Percentiles rank a stretch among this genome's conserved stretches.
phyloP scores from a whole-genome alignment of 306 rosid genomes.

The Arachis hypogaea region DNA sequence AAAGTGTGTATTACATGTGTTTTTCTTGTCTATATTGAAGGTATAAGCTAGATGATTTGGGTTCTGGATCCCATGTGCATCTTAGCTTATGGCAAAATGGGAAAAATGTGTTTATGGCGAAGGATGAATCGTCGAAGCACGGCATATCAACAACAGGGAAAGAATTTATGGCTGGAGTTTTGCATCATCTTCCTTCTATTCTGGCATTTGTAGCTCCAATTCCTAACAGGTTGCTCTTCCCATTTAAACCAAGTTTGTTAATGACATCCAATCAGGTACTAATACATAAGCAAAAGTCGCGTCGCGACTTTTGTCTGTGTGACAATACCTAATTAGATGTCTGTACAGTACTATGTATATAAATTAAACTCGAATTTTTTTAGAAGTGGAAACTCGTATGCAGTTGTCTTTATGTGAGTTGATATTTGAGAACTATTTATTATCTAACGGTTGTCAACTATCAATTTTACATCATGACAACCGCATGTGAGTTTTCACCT shows the following conservation, averaged over 20 bases:
- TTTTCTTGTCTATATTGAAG: slow-evolving; percentile 50
- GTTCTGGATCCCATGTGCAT: slow-evolving; percentile 94
- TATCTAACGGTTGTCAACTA: too few species aligned
- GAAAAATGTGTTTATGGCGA: slow-evolving; percentile 75
- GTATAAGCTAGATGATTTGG: slow-evolving; percentile 74
- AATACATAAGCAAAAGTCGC: too few species aligned
- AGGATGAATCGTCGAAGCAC: slow-evolving; percentile 58
- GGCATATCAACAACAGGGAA: slow-evolving; percentile 81
- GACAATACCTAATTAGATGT: too few species aligned
- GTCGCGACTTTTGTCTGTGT: too few species aligned
- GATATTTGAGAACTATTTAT: too few species aligned
- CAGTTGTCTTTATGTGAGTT: too few species aligned
- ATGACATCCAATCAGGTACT: too few species aligned
- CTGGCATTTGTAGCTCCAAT: slow-evolving; percentile 81
- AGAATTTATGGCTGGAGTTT: slow-evolving; percentile 94
- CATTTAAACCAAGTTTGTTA: not conserved
- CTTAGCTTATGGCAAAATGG: slow-evolving; percentile 82
- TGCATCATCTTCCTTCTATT: slow-evolving; percentile 72
- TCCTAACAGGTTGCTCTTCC: slow-evolving; percentile 78
- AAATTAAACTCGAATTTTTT: too few species aligned
- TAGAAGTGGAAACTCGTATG: too few species aligned
- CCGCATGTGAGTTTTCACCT: too few species aligned
- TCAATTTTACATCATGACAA: too few species aligned
- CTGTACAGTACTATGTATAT: too few species aligned
- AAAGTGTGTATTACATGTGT: slow-evolving; percentile 23